These are phyloP conservation scores for Seiridium cupressi DNA, from an alignment of 2,329 filamentous ascomycete genomes.

Conservation along the genomic window DNA sequence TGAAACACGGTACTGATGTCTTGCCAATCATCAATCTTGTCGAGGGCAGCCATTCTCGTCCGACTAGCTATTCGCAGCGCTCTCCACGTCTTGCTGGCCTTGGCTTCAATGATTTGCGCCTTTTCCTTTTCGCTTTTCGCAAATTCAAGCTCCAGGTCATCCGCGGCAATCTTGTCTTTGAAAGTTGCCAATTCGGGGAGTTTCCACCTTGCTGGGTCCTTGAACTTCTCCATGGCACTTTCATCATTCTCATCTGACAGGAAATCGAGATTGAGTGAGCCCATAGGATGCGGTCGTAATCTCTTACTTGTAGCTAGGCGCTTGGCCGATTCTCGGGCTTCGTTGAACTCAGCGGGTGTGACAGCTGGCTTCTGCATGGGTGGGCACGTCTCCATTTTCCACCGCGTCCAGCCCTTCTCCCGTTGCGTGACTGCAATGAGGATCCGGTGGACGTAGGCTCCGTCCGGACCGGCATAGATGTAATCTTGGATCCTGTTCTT, in stretches of 20 bases:
- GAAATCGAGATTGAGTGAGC: slow-evolving; percentile 75
- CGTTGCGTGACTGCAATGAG: slow-evolving; percentile 92
- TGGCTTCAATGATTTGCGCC: slow-evolving; percentile 60
- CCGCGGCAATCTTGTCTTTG: slow-evolving; percentile 69
- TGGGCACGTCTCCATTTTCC: slow-evolving; percentile 94
- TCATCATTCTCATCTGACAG: slow-evolving; percentile 64
- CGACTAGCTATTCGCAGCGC: slow-evolving; percentile 78
- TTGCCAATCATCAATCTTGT: slow-evolving; percentile 82
- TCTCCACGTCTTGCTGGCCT: slow-evolving; percentile 88
- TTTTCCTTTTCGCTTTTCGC: slow-evolving; percentile 62
- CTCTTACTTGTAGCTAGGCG: slow-evolving; percentile 70
- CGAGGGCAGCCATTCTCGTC: slow-evolving; percentile 73
- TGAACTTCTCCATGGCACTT: slow-evolving; percentile 67
- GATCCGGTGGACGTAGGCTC: slow-evolving; percentile 93
- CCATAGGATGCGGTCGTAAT: slow-evolving; percentile 66
- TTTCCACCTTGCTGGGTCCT: slow-evolving; percentile 60
- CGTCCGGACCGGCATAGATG: slow-evolving; percentile 75
- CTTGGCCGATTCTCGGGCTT: slow-evolving; percentile 64
- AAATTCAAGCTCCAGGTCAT: slow-evolving; percentile 85
- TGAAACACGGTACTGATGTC: slow-evolving; percentile 62
- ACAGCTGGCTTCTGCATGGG: slow-evolving; percentile 78
- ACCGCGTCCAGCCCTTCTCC: slow-evolving; percentile 98
- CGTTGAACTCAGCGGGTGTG: slow-evolving; percentile 64
- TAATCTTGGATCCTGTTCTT: slow-evolving; percentile 79
- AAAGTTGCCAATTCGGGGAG: slow-evolving; percentile 71